Evolutionary conservation across 2,329 filamentous ascomycete genomes (phyloP).

Genomic region (Talaromyces funiculosus): DNA sequence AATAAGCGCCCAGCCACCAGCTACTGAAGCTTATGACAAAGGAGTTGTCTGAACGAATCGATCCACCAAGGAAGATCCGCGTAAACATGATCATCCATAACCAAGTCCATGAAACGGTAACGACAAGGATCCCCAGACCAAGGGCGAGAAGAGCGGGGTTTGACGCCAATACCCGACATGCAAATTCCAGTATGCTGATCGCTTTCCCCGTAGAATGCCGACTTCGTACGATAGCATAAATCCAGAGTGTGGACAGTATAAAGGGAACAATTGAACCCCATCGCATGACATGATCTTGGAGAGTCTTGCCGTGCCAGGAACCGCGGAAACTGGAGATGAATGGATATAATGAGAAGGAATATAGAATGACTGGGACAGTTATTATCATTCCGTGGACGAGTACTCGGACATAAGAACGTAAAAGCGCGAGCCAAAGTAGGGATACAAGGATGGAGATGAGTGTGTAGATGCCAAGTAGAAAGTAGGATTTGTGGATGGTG

Average conservation of each 20-base stretch:
- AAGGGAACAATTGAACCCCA: constrained; percentile 76
- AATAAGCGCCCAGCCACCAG: constrained; percentile 93
- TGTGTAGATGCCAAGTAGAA: constrained; percentile 85
- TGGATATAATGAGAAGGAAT: constrained; percentile 86
- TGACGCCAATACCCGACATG: constrained; percentile 76
- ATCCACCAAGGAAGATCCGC: constrained; percentile 86
- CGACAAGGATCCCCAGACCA: constrained; percentile 69
- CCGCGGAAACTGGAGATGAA: constrained; percentile 86
- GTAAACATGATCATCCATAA: constrained; percentile 96
- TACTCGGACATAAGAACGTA: constrained; percentile 82
- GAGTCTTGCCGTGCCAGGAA: constrained; percentile 61
- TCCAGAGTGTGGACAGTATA: constrained; percentile 68
- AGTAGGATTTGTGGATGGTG: constrained; percentile 76
- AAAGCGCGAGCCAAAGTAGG: constrained; percentile 79
- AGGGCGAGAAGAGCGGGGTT: constrained; percentile 77
- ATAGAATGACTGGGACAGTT: constrained; percentile 76
- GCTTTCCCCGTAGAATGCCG: constrained; percentile 76
- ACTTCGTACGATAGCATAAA: constrained; percentile 74
- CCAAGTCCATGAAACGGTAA: constrained; percentile 89
- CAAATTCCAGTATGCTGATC: constrained; percentile 85
- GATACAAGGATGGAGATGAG: constrained; percentile 84
- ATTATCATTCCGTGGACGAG: constrained; percentile 75
- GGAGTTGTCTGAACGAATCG: constrained; percentile 55
- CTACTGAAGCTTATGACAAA: constrained; percentile 84
- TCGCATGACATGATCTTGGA: constrained; percentile 88